Conservation (phyloP, 768 basidiomycete genomes). For the Trichaptum fuscoviolaceum region DNA sequence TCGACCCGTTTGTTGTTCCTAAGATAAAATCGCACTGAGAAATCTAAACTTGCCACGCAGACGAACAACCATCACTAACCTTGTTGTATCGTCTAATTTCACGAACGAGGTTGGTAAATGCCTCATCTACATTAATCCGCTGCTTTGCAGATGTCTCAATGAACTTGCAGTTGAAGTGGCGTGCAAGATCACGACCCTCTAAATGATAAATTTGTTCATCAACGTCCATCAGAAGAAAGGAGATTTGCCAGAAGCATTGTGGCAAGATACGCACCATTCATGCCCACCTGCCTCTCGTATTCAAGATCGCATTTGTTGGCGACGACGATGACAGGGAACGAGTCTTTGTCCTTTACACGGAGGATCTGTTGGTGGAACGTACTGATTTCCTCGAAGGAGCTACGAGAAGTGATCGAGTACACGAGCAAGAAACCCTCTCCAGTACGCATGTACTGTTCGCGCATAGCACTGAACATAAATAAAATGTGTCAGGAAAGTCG, state of each 20-base stretch:
- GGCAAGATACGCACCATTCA: constrained; percentile 60
- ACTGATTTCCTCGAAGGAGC: constrained; percentile 96
- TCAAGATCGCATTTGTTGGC: constrained; percentile 98
- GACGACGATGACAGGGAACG: constrained; percentile 92
- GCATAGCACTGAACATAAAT: constrained; percentile 71
- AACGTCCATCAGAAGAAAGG: constrained; percentile 12
- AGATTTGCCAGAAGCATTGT: not conserved
- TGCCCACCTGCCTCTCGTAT: constrained; percentile 93
- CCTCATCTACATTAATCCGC: constrained; percentile 94
- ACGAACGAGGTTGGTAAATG: constrained; percentile 88
- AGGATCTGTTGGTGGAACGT: constrained; percentile 96
- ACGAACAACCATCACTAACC: constrained; percentile 35
- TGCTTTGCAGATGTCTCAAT: constrained; percentile 97
- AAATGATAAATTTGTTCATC: not conserved
- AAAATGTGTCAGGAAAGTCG: constrained; percentile 9
- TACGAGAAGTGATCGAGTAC: constrained; percentile 96
- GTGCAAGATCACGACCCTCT: constrained; percentile 98
- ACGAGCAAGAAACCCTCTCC: constrained; percentile 98
- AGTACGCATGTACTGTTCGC: constrained; percentile 98
- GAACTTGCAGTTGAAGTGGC: constrained; percentile 90
- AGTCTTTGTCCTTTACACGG: constrained; percentile 93
- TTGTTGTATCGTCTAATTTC: constrained; percentile 94
- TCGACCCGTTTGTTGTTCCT: constrained; percentile 79
- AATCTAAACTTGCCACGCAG: not conserved
- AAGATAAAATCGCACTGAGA: not conserved